phyloP scores from a whole-genome alignment of 768 basidiomycete species.

The Hericium rajendrae region DNA sequence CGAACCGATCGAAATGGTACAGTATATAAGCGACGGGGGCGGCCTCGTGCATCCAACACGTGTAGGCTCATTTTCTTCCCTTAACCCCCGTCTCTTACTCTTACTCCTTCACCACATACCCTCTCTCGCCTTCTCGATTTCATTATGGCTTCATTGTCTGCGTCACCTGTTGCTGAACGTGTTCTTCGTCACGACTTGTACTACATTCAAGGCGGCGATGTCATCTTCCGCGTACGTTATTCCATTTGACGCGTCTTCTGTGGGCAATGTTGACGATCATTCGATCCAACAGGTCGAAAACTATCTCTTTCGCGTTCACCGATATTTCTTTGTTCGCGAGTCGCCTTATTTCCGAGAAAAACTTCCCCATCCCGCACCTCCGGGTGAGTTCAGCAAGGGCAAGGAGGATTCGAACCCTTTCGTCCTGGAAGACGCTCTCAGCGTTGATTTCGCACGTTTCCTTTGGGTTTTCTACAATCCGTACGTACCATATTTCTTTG shows the following conservation, averaged over 20 bases:
- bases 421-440: constrained; percentile 16
- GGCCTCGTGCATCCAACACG: constrained; percentile 15
- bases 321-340: constrained; percentile 56
- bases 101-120: constrained; percentile 4
- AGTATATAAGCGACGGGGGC: constrained; percentile 12
- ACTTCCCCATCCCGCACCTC: constrained; percentile 10
- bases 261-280: not conserved
- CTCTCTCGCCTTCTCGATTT: not conserved
- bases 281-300: constrained; percentile 39
- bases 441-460: constrained; percentile 19
- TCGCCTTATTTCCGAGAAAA: constrained; percentile 33
- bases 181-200: constrained; percentile 27
- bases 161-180: constrained; percentile 12
- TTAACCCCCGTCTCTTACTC: not conserved
- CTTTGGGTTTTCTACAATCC: constrained; percentile 26
- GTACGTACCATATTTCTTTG: constrained; percentile 17
- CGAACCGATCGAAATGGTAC: too few species aligned
- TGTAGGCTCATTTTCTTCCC: constrained; percentile 9
- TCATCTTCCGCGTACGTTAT: constrained; percentile 25
- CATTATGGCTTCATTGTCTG: constrained; percentile 11
- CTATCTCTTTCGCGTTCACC: constrained; percentile 45
- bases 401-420: constrained; percentile 21
- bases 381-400: constrained; percentile 18
- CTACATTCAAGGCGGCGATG: constrained; percentile 45
- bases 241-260: not conserved